Base-by-base conservation (phyloP, 805 yeast genomes). In the Cyberlindnera veronae region DNA sequence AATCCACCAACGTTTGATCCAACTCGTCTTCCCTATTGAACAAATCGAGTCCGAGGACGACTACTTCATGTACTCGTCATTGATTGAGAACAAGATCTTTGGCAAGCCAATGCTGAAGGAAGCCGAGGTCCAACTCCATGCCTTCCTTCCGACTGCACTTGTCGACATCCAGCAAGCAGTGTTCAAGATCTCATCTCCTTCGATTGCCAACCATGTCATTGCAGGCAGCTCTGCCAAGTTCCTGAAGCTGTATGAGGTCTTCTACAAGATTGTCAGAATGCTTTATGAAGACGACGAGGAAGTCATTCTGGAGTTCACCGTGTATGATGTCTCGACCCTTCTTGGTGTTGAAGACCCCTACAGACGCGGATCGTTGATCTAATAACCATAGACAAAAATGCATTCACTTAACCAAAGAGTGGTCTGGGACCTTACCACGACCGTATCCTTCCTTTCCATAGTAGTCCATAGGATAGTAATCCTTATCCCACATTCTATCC, bases 381-480 rank as follows among this genome's bases (percentile, higher is more conserved):
- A 29, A n/a, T 5, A 16, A n/a, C 6, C 10, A 29, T 14, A 16
- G 10, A 17, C 11, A 18, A 10, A 28, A 7, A n/a, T 20, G 9
- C n/a, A 14, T 22, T 41, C 21, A 39, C 19, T 35, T 24, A 21
- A 44, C 48, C 22, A 31, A 16, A 2, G 48, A 41, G 23, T 64
- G 75, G 37, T 65, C 53, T 1, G 96, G 96, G 9, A 72, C 57
- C 50, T 77, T 69, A 6, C 96, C 97, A 49, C 97, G 72, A 10
- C 97, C 97, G 55, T 89, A 90, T 1, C 99, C 98, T 37, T 88
- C 85, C 51, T 76, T 75, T 7, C 83, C 79, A 57, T 93, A 93
- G 60, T 91, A 93, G 60, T 93, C 98, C 99, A 93, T 93, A 9
- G 97, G 97, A 58, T 93, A 93, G 42, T 72, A 80, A 2, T 68